Conservation (phyloP, 257 asterid genomes). For the Solanum appendiculatum region DNA sequence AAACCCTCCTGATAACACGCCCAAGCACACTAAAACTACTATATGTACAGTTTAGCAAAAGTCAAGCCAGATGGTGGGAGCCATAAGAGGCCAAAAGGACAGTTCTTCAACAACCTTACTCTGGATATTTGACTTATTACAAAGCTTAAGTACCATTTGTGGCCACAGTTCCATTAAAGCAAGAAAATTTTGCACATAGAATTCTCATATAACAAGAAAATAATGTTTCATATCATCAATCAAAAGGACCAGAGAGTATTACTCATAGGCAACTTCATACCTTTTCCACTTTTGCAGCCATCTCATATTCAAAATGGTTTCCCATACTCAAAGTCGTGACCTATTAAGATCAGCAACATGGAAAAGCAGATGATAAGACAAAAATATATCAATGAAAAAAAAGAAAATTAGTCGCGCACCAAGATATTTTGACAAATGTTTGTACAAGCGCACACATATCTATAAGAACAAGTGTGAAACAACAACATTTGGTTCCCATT, state of each 20-base stretch:
- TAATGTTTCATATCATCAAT: background rate
- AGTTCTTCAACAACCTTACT: background rate
- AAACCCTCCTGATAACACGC: background rate
- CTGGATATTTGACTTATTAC: background rate
- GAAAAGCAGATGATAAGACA: slow-evolving; percentile 5
- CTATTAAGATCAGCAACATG: slow-evolving; percentile 26
- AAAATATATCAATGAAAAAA: background rate
- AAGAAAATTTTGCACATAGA: background rate
- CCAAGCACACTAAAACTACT: background rate
- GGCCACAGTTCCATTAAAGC: background rate
- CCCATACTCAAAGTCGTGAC: slow-evolving; percentile 85
- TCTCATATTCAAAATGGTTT: slow-evolving; percentile 63
- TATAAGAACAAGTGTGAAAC: background rate
- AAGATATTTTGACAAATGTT: background rate
- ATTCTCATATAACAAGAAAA: background rate
- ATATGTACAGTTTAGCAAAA: background rate
- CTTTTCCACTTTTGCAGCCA: slow-evolving; percentile 91
- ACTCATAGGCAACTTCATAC: slow-evolving; percentile 26
- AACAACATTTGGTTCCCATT: background rate
- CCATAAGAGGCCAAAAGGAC: background rate
- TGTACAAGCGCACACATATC: background rate
- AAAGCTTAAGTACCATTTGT: background rate
- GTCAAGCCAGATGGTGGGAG: background rate
- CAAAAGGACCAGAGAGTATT: slow-evolving; percentile 5
- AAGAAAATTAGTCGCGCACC: background rate